These are phyloP conservation scores for Malassezia sympodialis DNA, from an alignment of 1,284 basidiomycete genomes.

Conservation along the genomic window DNA sequence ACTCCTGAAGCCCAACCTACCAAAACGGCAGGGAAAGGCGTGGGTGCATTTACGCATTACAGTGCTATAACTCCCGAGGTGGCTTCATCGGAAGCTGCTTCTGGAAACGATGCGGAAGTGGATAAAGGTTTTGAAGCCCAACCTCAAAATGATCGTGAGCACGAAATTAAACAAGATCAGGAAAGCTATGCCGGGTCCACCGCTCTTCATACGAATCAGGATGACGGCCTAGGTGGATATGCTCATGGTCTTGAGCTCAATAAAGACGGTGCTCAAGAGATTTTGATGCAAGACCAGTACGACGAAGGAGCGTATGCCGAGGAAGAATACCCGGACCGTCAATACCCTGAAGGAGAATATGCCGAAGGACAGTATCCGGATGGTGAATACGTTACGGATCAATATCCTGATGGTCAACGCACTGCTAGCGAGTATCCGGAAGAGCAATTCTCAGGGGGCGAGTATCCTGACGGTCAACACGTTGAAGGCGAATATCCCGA, in stretches of 20 bases:
- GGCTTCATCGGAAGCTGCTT: constrained; percentile 12
- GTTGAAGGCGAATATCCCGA: background rate
- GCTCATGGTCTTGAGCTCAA: background rate
- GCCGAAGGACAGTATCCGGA: constrained; percentile 1
- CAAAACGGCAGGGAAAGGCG: background rate
- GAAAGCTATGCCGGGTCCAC: background rate
- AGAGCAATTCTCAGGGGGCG: constrained; percentile 1
- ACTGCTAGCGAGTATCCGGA: constrained; percentile 3
- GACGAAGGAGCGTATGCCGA: background rate
- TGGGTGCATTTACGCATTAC: constrained; percentile 85
- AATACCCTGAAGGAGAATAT: constrained; percentile 6
- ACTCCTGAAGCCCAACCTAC: constrained; percentile 20
- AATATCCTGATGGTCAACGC: no score
- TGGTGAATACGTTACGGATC: constrained; percentile 1
- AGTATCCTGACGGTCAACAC: constrained; percentile 3
- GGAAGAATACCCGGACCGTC: background rate
- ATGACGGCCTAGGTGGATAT: background rate
- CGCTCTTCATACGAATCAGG: background rate
- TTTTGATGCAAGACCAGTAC: constrained; percentile 1
- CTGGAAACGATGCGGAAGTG: background rate
- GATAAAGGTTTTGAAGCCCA: background rate
- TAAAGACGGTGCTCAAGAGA: background rate
- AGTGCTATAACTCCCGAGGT: constrained; percentile 75
- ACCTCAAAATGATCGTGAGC: background rate
- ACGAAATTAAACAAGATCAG: background rate